phyloP scores from a whole-genome alignment of 1,139 yeast species.

The Saccharomyces pastorianus region DNA sequence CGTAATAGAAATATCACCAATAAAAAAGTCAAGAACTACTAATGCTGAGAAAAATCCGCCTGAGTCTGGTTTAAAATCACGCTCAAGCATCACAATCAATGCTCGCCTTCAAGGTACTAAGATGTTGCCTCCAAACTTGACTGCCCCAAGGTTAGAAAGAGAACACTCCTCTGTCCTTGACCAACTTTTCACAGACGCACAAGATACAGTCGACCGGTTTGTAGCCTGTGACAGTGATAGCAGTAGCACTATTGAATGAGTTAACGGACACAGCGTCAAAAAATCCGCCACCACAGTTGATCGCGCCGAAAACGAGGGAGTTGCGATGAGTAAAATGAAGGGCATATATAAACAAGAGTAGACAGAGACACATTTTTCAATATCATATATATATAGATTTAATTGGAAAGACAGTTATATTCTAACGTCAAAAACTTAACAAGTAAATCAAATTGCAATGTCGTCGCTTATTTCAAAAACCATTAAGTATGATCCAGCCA shows the following conservation, averaged over 20 bases:
- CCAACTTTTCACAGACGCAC: background rate
- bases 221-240: background rate
- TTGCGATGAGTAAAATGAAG: background rate
- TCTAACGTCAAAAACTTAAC: background rate
- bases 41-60: background rate
- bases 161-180: background rate
- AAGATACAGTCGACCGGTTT: background rate
- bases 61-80: background rate
- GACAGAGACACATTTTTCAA: background rate
- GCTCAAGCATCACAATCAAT: background rate
- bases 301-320: background rate
- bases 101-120: background rate
- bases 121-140: background rate
- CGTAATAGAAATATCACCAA: background rate
- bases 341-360: background rate
- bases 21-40: constrained; percentile 4
- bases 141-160: background rate
- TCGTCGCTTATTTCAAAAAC: constrained; percentile 26
- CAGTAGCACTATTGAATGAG: background rate
- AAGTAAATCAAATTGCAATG: background rate
- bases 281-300: background rate
- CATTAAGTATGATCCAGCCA: constrained; percentile 34
- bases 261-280: background rate
- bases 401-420: background rate
- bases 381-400: background rate